These are phyloP conservation scores for Funneliformis mosseae DNA, from an alignment of 192 early-diverging fungal species.

Conservation along the genomic window DNA sequence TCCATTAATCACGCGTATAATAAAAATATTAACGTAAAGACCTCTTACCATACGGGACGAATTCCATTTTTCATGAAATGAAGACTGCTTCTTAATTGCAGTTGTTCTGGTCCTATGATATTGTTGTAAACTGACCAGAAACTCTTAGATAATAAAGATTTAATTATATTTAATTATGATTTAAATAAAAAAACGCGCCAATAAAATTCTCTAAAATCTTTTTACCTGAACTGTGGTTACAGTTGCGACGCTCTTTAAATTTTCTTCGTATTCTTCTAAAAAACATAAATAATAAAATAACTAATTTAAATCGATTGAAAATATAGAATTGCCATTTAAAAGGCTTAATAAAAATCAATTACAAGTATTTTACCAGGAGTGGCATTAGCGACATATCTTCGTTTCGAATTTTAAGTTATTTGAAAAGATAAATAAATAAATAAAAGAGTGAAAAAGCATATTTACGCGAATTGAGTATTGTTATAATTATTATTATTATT, in stretches of 20 bases:
- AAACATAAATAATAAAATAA: not conserved
- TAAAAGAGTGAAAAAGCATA: too few species aligned
- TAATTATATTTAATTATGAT: not conserved
- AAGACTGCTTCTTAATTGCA: constrained; percentile 43
- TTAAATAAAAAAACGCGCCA: not conserved
- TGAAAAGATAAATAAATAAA: too few species aligned
- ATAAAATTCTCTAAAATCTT: constrained; percentile 8
- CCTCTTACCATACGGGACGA: constrained; percentile 45
- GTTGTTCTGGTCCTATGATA: constrained; percentile 49
- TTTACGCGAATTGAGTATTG: too few species aligned
- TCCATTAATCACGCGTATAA: not conserved
- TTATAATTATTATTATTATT: too few species aligned
- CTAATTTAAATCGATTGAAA: not conserved
- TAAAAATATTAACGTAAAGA: not conserved
- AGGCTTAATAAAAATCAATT: not conserved
- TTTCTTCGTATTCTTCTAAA: constrained; percentile 47
- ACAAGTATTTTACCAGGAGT: constrained; percentile 36
- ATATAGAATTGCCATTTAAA: not conserved
- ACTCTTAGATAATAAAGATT: constrained; percentile 28
- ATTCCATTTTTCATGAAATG: constrained; percentile 55
- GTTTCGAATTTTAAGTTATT: not conserved
- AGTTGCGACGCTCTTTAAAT: constrained; percentile 46
- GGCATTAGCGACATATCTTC: constrained; percentile 50
- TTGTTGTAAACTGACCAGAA: constrained; percentile 57
- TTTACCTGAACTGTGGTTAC: constrained; percentile 54